A percentile compares a stretch with the other conserved stretches of the same genome.
These are phyloP conservation scores for Fusarium armeniacum DNA, from an alignment of 2,329 filamentous ascomycete genomes.

Conservation along the genomic window DNA sequence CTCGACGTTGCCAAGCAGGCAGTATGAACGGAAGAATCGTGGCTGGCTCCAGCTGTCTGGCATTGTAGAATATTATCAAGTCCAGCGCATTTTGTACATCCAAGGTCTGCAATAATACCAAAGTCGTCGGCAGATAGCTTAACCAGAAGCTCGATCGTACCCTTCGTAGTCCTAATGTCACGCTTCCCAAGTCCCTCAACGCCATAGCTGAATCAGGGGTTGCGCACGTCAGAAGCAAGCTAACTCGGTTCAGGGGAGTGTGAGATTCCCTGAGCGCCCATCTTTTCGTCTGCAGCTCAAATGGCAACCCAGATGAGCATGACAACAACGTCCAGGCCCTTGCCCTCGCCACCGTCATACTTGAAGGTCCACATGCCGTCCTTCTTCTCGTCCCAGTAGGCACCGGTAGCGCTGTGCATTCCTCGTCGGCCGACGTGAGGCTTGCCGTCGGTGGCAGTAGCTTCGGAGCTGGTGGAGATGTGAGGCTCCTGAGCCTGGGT, in stretches of 20 bases:
- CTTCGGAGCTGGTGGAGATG: constrained; percentile 67
- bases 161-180: constrained; percentile 47
- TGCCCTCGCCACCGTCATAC: constrained; percentile 77
- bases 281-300: constrained; percentile 52
- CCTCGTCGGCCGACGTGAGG: constrained; percentile 86
- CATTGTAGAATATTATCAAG: constrained; percentile 37
- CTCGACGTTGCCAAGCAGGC: constrained; percentile 6
- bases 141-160: constrained; percentile 45
- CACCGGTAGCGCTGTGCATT: constrained; percentile 88
- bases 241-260: constrained; percentile 25
- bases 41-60: constrained; percentile 31
- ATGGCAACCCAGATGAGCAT: constrained; percentile 84
- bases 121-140: constrained; percentile 42
- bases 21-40: constrained; percentile 17
- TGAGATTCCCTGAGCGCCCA: constrained; percentile 19
- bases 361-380: constrained; percentile 93
- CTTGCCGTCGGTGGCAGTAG: constrained; percentile 73
- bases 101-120: constrained; percentile 48
- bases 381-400: constrained; percentile 92
- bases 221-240: constrained; percentile 37
- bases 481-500: constrained; percentile 64
- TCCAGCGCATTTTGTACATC: constrained; percentile 49
- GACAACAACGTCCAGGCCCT: constrained; percentile 78
- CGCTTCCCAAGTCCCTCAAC: constrained; percentile 50
- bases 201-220: constrained; percentile 48